Conservation (phyloP, 176 grass and related monocot genomes). For the Cenchrus purpureus region DNA sequence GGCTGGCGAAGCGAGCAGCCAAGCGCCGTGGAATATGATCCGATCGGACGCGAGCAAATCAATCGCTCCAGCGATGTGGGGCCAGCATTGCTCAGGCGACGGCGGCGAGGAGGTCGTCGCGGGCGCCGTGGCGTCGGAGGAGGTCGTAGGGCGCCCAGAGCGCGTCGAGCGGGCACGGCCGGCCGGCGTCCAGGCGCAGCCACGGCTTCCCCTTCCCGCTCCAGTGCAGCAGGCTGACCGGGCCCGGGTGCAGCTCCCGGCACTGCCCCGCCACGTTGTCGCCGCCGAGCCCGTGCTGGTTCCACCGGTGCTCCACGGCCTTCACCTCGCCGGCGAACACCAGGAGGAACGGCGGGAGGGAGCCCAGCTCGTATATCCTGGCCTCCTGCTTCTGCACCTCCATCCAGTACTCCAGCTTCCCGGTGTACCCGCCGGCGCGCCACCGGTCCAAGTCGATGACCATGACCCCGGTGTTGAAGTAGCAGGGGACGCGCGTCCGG, state of each 20-base stretch:
- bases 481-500: slow-evolving; percentile 67
- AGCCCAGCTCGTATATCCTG: slow-evolving; percentile 92
- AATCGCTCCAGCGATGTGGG: slow-evolving; percentile 11
- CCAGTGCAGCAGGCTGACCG: slow-evolving; percentile 97
- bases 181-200: slow-evolving; percentile 80
- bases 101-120: slow-evolving; percentile 78
- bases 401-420: slow-evolving; percentile 94
- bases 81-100: slow-evolving; percentile 54
- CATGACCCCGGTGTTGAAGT: slow-evolving; percentile 99
- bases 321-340: slow-evolving; percentile 94
- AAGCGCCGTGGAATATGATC: slow-evolving; percentile 14
- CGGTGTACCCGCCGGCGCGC: slow-evolving; percentile 72
- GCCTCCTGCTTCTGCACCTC: slow-evolving; percentile 94
- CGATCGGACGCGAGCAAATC: slow-evolving; percentile 36
- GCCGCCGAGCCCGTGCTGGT: slow-evolving; percentile 96
- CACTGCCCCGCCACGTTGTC: slow-evolving; percentile 91
- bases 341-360: slow-evolving; percentile 83
- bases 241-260: slow-evolving; percentile 85
- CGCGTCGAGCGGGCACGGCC: slow-evolving; percentile 79
- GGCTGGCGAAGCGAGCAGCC: slow-evolving; percentile 50
- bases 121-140: slow-evolving; percentile 61
- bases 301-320: slow-evolving; percentile 95
- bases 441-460: slow-evolving; percentile 90
- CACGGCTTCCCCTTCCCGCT: slow-evolving; percentile 98
- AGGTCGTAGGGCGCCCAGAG: slow-evolving; percentile 96